Evolutionary conservation across 768 basidiomycete species (phyloP).

Genomic region (Baorangia bicolor): DNA sequence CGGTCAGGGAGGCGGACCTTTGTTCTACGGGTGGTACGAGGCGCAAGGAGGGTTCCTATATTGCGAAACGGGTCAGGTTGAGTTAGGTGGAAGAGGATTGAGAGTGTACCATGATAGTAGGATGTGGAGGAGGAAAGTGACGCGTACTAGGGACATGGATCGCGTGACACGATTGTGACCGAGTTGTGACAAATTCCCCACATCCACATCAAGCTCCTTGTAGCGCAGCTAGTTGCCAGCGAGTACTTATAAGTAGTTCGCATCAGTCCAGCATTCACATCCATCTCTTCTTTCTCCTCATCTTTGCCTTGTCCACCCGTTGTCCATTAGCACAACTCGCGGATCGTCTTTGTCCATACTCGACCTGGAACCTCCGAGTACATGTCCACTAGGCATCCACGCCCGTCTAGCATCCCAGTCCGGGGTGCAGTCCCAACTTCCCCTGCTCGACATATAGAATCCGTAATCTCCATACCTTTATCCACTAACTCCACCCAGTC

Average conservation of each 20-base stretch:
- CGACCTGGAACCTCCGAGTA: neutral
- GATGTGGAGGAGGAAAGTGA: neutral
- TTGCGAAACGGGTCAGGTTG: neutral
- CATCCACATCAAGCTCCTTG: conserved; percentile 14
- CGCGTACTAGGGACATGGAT: conserved; percentile 18
- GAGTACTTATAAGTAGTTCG: conserved; percentile 10
- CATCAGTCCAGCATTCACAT: neutral
- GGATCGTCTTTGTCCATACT: neutral
- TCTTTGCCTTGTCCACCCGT: too few relatives aligned
- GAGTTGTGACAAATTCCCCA: conserved; percentile 26
- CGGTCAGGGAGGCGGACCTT: conserved; percentile 62
- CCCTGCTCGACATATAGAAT: conserved; percentile 60
- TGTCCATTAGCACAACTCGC: neutral
- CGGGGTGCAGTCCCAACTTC: conserved; percentile 44
- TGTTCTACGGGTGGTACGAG: conserved; percentile 56
- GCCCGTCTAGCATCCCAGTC: conserved; percentile 69
- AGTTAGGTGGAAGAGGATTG: neutral
- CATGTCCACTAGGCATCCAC: conserved; percentile 53
- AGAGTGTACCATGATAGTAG: conserved; percentile 22
- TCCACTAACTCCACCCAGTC: conserved; percentile 35
- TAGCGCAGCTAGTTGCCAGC: neutral
- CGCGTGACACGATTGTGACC: conserved; percentile 30
- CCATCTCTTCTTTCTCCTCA: neutral
- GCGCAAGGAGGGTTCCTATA: conserved; percentile 52
- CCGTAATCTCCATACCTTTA: conserved; percentile 62